These are phyloP conservation scores for Shiraia bambusicola DNA, from an alignment of 2,329 filamentous ascomycete species.

Conservation along the genomic window DNA sequence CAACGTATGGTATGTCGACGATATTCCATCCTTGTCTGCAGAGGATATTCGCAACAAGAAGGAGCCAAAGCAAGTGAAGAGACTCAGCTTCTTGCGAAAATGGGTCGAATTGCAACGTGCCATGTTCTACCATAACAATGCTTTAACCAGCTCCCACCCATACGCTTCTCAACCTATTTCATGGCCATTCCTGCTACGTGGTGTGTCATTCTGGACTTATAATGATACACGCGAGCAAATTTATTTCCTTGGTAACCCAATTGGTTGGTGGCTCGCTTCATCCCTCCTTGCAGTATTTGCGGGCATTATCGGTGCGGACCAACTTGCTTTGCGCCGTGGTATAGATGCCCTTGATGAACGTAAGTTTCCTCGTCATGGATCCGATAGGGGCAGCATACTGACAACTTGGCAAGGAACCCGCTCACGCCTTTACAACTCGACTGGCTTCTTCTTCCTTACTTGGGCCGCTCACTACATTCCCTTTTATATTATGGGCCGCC, in stretches of 20 bases:
- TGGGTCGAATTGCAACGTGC: slow-evolving; percentile 95
- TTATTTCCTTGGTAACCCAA: slow-evolving; percentile 95
- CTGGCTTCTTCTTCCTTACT: slow-evolving; percentile 97
- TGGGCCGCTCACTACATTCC: slow-evolving; percentile 98
- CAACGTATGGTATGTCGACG: slow-evolving; percentile 93
- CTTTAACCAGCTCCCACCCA: slow-evolving; percentile 92
- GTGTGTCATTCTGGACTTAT: slow-evolving; percentile 99
- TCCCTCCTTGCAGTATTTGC: slow-evolving; percentile 90
- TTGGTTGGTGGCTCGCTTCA: slow-evolving; percentile 96
- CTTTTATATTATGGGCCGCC: slow-evolving; percentile 97
- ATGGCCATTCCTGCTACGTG: slow-evolving; percentile 95
- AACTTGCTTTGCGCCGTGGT: slow-evolving; percentile 87
- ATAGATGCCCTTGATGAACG: slow-evolving; percentile 90
- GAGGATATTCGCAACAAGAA: slow-evolving; percentile 75
- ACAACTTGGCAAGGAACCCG: slow-evolving; percentile 66
- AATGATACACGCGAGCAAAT: slow-evolving; percentile 94
- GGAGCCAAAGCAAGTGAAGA: slow-evolving; percentile 76
- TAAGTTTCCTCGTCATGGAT: slow-evolving; percentile 57
- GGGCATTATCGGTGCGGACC: slow-evolving; percentile 88
- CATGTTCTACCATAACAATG: slow-evolving; percentile 99
- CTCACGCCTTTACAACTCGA: slow-evolving; percentile 94
- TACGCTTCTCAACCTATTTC: slow-evolving; percentile 94
- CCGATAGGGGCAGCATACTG: slow-evolving; percentile 7
- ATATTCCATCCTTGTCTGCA: slow-evolving; percentile 74
- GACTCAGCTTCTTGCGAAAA: slow-evolving; percentile 84